A percentile compares a stretch with the other conserved stretches of the same genome.
Conservation (phyloP, 2,329 filamentous ascomycete genomes). For the Trichoderma pleuroti region DNA sequence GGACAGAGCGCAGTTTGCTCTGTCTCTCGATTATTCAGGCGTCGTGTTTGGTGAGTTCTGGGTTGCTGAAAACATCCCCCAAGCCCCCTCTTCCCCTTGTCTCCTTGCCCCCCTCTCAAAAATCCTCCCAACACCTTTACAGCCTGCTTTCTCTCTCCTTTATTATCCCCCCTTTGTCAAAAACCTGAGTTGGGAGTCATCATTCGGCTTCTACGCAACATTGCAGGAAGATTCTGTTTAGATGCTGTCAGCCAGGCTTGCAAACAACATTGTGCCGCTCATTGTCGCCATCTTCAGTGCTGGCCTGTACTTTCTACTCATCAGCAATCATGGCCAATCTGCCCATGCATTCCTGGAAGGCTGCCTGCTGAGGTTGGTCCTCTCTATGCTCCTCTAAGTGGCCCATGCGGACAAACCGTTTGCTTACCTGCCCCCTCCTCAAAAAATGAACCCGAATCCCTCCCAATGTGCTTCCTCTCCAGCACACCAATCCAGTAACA, state of each 20-base stretch:
- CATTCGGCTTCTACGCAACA: not conserved
- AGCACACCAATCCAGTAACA: not conserved
- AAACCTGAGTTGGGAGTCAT: not conserved
- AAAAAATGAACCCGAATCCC: not conserved
- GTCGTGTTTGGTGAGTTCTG: conserved; percentile 11
- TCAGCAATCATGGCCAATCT: not conserved
- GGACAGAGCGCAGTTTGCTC: not conserved
- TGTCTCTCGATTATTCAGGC: not conserved
- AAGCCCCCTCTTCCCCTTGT: not conserved
- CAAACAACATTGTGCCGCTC: not conserved
- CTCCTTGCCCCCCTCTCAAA: not conserved
- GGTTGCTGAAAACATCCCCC: not conserved
- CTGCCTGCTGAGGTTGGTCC: conserved; percentile 14
- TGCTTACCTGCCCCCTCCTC: not conserved
- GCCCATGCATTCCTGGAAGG: not conserved
- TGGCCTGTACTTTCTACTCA: not conserved
- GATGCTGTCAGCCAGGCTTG: conserved; percentile 2
- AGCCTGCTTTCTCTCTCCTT: not conserved
- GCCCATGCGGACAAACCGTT: not conserved
- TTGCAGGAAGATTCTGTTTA: not conserved
- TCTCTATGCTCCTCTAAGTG: not conserved
- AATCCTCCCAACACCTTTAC: not conserved
- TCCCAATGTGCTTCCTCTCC: not conserved
- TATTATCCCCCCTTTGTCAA: not conserved
- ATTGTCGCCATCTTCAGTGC: not conserved